These are phyloP conservation scores for Anaeramoeba flamelloides DNA, from an alignment of 78 protist genomes.

Conservation along the genomic window DNA sequence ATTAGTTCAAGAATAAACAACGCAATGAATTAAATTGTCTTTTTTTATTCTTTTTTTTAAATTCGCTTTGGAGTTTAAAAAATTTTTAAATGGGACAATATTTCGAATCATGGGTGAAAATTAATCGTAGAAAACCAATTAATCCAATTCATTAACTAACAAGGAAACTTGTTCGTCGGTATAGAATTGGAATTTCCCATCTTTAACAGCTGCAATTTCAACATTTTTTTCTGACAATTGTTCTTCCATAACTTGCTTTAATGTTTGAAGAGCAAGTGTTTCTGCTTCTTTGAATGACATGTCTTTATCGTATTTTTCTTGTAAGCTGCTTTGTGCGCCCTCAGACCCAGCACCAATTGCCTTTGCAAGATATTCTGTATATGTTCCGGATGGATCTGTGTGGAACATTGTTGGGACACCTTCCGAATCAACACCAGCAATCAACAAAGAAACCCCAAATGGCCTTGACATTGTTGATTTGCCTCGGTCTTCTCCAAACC, in stretches of 20 bases:
- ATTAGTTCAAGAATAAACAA: too few species aligned
- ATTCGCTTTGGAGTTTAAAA: too few species aligned
- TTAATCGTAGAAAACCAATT: too few species aligned
- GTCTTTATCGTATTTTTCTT: constrained; percentile 63
- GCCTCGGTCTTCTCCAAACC: constrained; percentile 73
- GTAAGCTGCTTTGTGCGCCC: constrained; percentile 81
- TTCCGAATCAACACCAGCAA: constrained; percentile 88
- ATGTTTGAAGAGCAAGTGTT: constrained; percentile 49
- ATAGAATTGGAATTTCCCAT: constrained; percentile 20
- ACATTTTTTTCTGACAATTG: constrained; percentile 53
- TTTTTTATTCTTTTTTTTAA: too few species aligned
- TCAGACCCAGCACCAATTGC: constrained; percentile 94
- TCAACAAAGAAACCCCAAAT: constrained; percentile 90
- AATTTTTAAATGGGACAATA: too few species aligned
- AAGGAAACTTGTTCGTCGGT: too few species aligned
- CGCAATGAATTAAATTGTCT: too few species aligned
- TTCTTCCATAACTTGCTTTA: constrained; percentile 98
- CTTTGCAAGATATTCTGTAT: constrained; percentile 28
- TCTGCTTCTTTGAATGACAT: constrained; percentile 79
- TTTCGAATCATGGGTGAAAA: too few species aligned
- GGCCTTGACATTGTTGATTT: constrained; percentile 76
- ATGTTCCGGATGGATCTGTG: constrained; percentile 93
- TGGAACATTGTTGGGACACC: constrained; percentile 72
- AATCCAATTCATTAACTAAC: too few species aligned
- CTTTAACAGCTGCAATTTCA: constrained; percentile 58